A percentile compares a stretch with the other conserved stretches of the same genome.
Conservation (phyloP, 148 eudicot species). For the Camellia japonica region DNA sequence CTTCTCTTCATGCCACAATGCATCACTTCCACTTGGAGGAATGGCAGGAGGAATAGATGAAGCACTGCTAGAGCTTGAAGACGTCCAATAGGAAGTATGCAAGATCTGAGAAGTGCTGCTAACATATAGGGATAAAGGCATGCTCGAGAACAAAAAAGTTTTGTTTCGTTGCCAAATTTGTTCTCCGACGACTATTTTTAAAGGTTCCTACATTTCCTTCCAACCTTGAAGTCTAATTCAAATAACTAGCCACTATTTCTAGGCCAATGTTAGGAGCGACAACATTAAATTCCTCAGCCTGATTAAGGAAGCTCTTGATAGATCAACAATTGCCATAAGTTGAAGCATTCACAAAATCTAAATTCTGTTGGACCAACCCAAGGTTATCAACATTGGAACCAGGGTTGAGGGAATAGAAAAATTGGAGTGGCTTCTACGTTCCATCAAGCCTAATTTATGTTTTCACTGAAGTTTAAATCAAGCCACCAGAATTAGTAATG, state of each 20-base stretch:
- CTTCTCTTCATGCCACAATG: neutral
- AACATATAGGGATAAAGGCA: neutral
- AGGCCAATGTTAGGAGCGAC: neutral
- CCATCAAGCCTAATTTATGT: constrained; percentile 10
- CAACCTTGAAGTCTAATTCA: too few species aligned
- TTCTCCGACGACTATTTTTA: neutral
- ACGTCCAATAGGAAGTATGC: neutral
- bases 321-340: neutral
- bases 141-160: neutral
- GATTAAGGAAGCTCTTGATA: constrained; percentile 14
- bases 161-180: neutral
- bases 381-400: constrained; percentile 30
- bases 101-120: neutral
- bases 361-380: neutral
- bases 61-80: neutral
- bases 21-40: neutral
- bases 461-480: too few species aligned
- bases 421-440: constrained; percentile 46
- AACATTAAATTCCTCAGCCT: neutral
- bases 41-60: neutral
- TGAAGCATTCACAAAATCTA: neutral
- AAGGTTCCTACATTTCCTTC: too few species aligned
- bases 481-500: too few species aligned
- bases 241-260: neutral
- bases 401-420: constrained; percentile 35